These are phyloP conservation scores for Pythium myriotylum DNA, from an alignment of 352 stramenopile genomes.

Conservation along the genomic window DNA sequence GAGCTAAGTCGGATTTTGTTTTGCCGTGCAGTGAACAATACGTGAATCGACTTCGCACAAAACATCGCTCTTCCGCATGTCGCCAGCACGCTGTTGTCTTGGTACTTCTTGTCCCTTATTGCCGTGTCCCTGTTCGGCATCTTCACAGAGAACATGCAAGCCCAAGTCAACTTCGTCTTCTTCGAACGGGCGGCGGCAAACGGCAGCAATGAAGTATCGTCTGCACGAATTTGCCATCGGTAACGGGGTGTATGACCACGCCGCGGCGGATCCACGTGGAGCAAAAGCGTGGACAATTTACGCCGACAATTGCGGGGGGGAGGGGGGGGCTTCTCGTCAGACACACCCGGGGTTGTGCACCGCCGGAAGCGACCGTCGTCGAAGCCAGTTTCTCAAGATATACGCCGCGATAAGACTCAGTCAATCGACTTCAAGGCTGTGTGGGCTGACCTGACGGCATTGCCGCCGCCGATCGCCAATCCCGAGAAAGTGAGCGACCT, in stretches of 20 bases:
- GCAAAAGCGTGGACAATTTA: neutral
- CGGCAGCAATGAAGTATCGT: neutral
- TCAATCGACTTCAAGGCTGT: too few species aligned
- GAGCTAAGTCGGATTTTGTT: neutral
- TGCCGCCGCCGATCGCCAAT: neutral
- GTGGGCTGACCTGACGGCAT: neutral
- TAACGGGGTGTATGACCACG: neutral
- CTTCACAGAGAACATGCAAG: neutral
- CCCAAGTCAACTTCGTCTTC: constrained; percentile 1
- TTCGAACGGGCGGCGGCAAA: neutral
- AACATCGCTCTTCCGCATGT: neutral
- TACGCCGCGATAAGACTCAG: too few species aligned
- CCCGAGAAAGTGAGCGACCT: neutral
- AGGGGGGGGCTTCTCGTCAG: too few species aligned
- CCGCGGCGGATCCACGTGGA: neutral
- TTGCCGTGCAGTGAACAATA: neutral
- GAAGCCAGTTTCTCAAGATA: neutral
- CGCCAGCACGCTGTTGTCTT: neutral
- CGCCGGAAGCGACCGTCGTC: neutral
- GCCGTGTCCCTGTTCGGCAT: neutral
- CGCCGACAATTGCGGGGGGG: neutral
- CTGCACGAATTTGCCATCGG: neutral
- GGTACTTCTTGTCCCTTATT: neutral
- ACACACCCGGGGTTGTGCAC: too few species aligned
- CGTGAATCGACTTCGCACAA: neutral